These are phyloP conservation scores for Stephania yunnanensis DNA, from an alignment of 164 flowering plant species.

Conservation along the genomic window DNA sequence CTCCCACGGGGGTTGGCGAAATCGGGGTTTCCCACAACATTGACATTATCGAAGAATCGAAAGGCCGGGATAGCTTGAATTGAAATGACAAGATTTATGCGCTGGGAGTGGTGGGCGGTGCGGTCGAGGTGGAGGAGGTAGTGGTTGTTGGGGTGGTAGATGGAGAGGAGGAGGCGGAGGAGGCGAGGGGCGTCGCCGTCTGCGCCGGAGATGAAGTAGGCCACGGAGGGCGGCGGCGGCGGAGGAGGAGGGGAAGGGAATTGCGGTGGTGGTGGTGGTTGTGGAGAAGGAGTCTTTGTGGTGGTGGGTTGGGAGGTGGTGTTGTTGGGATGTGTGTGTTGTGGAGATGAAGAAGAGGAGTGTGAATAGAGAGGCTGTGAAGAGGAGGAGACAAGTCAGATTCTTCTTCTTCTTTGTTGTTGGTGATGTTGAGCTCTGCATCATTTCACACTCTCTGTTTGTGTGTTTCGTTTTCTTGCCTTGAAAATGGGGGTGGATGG, in stretches of 20 bases:
- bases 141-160: conserved; percentile 69
- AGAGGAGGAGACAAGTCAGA: conserved; percentile 15
- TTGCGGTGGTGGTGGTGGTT: conserved; percentile 11
- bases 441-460: too few relatives aligned
- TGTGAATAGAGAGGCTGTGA: conserved; percentile 28
- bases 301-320: neutral
- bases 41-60: conserved; percentile 56
- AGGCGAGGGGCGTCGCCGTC: conserved; percentile 45
- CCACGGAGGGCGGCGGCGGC: conserved; percentile 62
- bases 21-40: conserved; percentile 72
- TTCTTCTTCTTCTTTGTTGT: too few relatives aligned
- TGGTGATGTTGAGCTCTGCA: too few relatives aligned
- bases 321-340: conserved; percentile 10
- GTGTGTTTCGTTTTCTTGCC: too few relatives aligned
- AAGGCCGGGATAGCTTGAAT: conserved; percentile 53
- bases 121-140: conserved; percentile 84
- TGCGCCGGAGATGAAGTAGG: conserved; percentile 75
- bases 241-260: conserved; percentile 6
- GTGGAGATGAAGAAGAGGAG: conserved; percentile 15
- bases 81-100: conserved; percentile 41
- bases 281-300: conserved; percentile 12
- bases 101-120: conserved; percentile 43
- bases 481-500: too few relatives aligned
- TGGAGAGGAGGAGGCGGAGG: conserved; percentile 60
- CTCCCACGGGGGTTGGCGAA: conserved; percentile 51